Base-by-base conservation (phyloP, 257 asterid genomes). In the Nyctanthes arbortristis region DNA sequence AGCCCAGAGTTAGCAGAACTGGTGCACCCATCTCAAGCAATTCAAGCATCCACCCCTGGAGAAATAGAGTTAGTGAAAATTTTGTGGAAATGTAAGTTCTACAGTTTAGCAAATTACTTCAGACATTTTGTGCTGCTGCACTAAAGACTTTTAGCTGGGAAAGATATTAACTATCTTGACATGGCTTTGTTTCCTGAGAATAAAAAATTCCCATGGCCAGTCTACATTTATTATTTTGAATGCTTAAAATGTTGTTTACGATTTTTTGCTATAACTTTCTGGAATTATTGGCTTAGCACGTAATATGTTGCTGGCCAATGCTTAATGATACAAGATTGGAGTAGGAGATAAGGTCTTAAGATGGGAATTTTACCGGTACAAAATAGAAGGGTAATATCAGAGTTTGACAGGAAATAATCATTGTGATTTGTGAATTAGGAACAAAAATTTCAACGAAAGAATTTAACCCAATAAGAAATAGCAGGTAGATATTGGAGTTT, bases 11-110 rank as follows among this genome's bases (percentile, higher is more conserved):
- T 49, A 14, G 84, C 70, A 75, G 79, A 80, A 82, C 86, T 75
- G 78, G 72, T 57, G 80, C n/a, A 61, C 88, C 93, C 43, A 81
- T 73, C 65, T 75, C 78, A 11, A 84, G 81, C 85, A 78, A 78
- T 76, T 18, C 65, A 65, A 84, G 49, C 65, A 74, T 72, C 81
- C 85, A 79, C 30, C 78, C 80, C 37, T 70, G 57, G 85, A 84
- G 80, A 31, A 82, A 66, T 66, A 84, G 88, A 84, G 84, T 70
- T 74, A 86, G 95, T 76, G 92, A 80, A 71, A 91, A 86, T 69
- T 88, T 79, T 71, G 63, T 71, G 35, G 43, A 60, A 11, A 76
- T 70, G 96, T 86, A 85, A 76, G 96, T 78, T 52, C 55, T 61
- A 64, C 49, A 66, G 37, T 31, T 73, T 57, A 35, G 45, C n/a